A percentile compares a stretch with the other conserved stretches of the same genome.
Evolutionary conservation across 2,329 filamentous ascomycete species (phyloP).

Genomic region (Pestalotiopsis fici): DNA sequence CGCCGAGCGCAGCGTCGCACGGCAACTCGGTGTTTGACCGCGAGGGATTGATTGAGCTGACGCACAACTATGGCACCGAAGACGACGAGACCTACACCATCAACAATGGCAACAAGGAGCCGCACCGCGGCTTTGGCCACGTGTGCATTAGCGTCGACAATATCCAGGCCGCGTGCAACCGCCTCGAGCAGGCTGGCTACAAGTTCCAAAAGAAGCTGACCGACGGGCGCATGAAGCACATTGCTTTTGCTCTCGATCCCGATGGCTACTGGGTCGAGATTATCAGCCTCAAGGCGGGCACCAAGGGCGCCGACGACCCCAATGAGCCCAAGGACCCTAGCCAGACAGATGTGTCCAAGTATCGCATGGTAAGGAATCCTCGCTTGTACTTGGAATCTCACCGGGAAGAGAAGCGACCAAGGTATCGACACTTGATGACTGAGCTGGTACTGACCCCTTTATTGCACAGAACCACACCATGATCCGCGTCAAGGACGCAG

Average conservation of each 20-base stretch:
- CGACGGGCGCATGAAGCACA: conserved; percentile 83
- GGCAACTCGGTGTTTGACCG: conserved; percentile 77
- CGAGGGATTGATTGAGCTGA: conserved; percentile 87
- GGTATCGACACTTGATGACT: too few species aligned
- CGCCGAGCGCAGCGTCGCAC: conserved; percentile 70
- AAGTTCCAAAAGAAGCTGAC: conserved; percentile 92
- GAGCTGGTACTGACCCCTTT: too few species aligned
- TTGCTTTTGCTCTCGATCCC: conserved; percentile 88
- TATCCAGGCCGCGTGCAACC: conserved; percentile 85
- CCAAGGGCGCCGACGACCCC: conserved; percentile 56
- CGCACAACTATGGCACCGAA: conserved; percentile 86
- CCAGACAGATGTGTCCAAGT: conserved; percentile 69
- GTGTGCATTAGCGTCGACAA: conserved; percentile 81
- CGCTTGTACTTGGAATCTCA: not conserved
- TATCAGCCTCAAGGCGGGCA: conserved; percentile 65
- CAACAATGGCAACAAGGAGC: conserved; percentile 89
- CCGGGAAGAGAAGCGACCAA: not conserved
- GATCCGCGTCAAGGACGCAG: conserved; percentile 85
- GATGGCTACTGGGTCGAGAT: conserved; percentile 89
- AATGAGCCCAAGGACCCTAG: conserved; percentile 66
- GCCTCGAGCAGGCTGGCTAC: conserved; percentile 88
- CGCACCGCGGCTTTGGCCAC: conserved; percentile 81
- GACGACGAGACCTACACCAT: conserved; percentile 77
- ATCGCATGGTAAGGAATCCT: conserved; percentile 61
- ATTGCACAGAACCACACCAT: conserved; percentile 77